phyloP scores from a whole-genome alignment of 116 monocot genomes.

The Phalaenopsis hybrid region DNA sequence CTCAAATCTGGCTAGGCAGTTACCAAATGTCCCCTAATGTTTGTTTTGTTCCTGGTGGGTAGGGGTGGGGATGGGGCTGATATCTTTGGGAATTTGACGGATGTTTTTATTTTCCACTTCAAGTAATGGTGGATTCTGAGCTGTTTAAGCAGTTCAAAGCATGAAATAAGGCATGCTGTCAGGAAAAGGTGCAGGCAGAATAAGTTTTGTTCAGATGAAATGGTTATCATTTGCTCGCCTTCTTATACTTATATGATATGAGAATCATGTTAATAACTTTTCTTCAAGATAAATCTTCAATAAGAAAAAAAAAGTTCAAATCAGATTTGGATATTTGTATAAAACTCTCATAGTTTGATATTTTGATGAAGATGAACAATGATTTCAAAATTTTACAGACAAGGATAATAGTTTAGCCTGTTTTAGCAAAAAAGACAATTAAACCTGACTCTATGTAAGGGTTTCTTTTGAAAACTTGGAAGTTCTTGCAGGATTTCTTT shows the following conservation, averaged over 20 bases:
- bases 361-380: no score
- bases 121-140: background rate
- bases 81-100: background rate
- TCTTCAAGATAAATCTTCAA: background rate
- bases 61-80: background rate
- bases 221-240: background rate
- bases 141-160: background rate
- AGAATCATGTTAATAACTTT: background rate
- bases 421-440: no score
- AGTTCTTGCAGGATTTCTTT: background rate
- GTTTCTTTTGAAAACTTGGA: background rate
- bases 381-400: background rate
- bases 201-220: background rate
- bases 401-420: background rate
- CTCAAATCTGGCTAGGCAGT: background rate
- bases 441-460: background rate
- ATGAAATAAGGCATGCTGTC: background rate
- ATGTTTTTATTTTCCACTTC: background rate
- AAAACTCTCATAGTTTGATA: background rate
- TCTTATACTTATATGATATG: background rate
- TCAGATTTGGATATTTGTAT: background rate
- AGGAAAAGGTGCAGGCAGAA: background rate
- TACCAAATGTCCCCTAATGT: no score
- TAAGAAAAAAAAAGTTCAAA: background rate
- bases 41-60: background rate